Conservation (phyloP, 768 basidiomycete genomes). For the Asterophora parasitica region DNA sequence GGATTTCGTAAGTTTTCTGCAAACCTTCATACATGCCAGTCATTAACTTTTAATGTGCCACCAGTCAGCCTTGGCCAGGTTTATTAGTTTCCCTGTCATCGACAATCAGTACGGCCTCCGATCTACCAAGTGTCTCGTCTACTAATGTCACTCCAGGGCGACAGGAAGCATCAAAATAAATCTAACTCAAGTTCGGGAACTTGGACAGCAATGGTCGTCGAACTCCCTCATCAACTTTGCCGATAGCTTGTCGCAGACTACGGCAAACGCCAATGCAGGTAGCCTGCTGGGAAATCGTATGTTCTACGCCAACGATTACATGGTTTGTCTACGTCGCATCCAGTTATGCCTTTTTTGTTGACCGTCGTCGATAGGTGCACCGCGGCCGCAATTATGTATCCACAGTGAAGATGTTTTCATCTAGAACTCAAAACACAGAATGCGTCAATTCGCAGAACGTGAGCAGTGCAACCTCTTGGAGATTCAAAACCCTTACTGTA, state of each 20-base stretch:
- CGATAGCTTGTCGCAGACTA: slow-evolving; percentile 28
- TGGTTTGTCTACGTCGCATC: slow-evolving; percentile 36
- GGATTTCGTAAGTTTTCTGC: slow-evolving; percentile 56
- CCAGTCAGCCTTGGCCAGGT: slow-evolving; percentile 45
- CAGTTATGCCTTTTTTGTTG: neutral
- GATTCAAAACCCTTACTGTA: neutral
- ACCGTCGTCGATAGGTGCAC: slow-evolving; percentile 42
- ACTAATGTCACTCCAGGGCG: slow-evolving; percentile 36
- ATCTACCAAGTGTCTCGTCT: slow-evolving; percentile 8
- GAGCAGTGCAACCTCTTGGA: slow-evolving; percentile 9
- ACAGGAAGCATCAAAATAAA: slow-evolving; percentile 55
- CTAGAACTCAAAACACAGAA: slow-evolving; percentile 56
- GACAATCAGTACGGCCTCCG: slow-evolving; percentile 37
- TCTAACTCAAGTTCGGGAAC: slow-evolving; percentile 29
- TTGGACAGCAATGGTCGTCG: slow-evolving; percentile 17
- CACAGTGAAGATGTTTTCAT: slow-evolving; percentile 58
- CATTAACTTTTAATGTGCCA: slow-evolving; percentile 13
- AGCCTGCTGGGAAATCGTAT: slow-evolving; percentile 51
- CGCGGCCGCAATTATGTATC: slow-evolving; percentile 56
- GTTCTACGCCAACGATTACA: slow-evolving; percentile 67
- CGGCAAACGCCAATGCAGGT: slow-evolving; percentile 51
- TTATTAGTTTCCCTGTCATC: slow-evolving; percentile 61
- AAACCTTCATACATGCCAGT: no score
- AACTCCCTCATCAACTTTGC: slow-evolving; percentile 33
- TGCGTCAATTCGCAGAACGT: slow-evolving; percentile 64